Percentiles rank a stretch among this genome's conserved stretches.
Conservation (phyloP, 164 flowering plant genomes). For the Vitis rupestris region DNA sequence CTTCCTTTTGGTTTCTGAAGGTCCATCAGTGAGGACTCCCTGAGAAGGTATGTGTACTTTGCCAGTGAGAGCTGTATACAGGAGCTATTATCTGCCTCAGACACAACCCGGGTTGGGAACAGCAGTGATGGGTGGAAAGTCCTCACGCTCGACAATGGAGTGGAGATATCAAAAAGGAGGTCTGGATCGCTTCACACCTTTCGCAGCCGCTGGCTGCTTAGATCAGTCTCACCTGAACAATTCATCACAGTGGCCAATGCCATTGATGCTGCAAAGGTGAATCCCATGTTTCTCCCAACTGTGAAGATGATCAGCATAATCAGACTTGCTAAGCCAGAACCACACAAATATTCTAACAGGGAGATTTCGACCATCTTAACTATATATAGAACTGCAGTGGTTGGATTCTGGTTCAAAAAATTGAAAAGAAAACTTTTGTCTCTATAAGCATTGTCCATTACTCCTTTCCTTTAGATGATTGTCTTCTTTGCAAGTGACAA, state of each 20-base stretch:
- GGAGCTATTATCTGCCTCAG: constrained; percentile 75
- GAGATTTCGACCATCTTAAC: too few relatives aligned
- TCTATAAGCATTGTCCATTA: neutral
- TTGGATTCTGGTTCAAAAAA: neutral
- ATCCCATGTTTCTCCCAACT: neutral
- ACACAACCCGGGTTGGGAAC: constrained; percentile 30
- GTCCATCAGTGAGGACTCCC: constrained; percentile 83
- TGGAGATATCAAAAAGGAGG: constrained; percentile 72
- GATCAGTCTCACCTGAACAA: constrained; percentile 72
- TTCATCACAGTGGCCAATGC: constrained; percentile 88
- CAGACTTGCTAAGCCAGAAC: neutral
- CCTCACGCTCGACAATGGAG: constrained; percentile 52
- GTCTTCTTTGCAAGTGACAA: neutral
- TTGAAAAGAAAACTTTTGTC: constrained; percentile 4
- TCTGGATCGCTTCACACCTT: constrained; percentile 64
- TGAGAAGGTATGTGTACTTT: constrained; percentile 68
- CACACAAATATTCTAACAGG: too few relatives aligned
- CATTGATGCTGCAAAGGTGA: constrained; percentile 87
- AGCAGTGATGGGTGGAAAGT: constrained; percentile 65
- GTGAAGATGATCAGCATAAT: neutral
- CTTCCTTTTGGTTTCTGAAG: constrained; percentile 18
- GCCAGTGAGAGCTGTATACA: constrained; percentile 94
- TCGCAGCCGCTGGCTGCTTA: constrained; percentile 72
- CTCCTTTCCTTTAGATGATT: neutral
- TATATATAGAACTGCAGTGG: too few relatives aligned